Conservation (phyloP, 108 stramenopile species). For the Fragilaria crotonensis region DNA sequence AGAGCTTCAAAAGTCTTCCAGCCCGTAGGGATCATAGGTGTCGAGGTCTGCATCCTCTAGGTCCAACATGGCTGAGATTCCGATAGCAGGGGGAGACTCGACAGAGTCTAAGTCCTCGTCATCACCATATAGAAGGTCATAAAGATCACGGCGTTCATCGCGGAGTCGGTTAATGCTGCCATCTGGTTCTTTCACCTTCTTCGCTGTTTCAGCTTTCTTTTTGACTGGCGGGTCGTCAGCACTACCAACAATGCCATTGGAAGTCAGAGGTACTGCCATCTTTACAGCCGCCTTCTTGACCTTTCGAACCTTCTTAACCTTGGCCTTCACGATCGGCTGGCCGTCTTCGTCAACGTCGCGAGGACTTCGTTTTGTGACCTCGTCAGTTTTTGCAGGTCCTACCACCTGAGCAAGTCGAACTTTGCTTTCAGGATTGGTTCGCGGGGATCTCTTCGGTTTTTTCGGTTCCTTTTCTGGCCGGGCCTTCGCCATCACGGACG, state of each 20-base stretch:
- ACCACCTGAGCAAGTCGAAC: constrained; percentile 1
- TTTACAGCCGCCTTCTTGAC: not conserved
- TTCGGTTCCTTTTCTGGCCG: constrained; percentile 6
- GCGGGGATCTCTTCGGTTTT: constrained; percentile 1
- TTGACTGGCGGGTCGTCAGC: not conserved
- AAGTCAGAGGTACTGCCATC: not conserved
- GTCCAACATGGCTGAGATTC: constrained; percentile 10
- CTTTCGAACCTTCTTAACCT: constrained; percentile 14
- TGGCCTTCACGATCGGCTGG: constrained; percentile 5
- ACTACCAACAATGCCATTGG: not conserved
- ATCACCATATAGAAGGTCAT: constrained; percentile 75
- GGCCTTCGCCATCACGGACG: constrained; percentile 13
- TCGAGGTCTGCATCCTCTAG: constrained; percentile 62
- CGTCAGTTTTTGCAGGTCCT: not conserved
- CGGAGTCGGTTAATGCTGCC: constrained; percentile 54
- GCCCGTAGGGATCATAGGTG: constrained; percentile 69
- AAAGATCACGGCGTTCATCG: constrained; percentile 77
- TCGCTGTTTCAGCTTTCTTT: not conserved
- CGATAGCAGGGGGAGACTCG: not conserved
- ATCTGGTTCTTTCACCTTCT: constrained; percentile 30
- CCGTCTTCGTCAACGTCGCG: not conserved
- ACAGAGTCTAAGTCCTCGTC: constrained; percentile 12
- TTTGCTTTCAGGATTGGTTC: constrained; percentile 9
- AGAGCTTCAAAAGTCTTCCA: constrained; percentile 54
- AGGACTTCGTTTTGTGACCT: constrained; percentile 9